A percentile compares a stretch with the other conserved stretches of the same genome.
Evolutionary conservation across 768 basidiomycete genomes (phyloP).

Genomic region (Mycena latifolia): DNA sequence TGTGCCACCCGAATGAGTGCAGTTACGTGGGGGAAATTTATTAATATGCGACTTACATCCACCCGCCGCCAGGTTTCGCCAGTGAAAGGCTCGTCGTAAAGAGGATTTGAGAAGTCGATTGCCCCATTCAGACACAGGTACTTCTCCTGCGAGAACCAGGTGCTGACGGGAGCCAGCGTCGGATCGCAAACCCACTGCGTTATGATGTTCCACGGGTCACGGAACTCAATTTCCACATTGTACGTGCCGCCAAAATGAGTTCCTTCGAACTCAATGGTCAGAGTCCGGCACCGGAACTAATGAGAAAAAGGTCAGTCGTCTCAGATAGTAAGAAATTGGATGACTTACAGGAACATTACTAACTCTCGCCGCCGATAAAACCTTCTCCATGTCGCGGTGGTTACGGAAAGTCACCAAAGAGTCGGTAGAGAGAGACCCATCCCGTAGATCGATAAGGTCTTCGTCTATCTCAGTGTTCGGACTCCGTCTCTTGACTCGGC

Average conservation of each 20-base stretch:
- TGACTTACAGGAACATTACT: conserved; percentile 19
- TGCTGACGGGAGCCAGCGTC: conserved; percentile 26
- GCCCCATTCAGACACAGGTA: neutral
- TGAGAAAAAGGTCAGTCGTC: neutral
- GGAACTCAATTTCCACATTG: conserved; percentile 15
- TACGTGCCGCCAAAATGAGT: conserved; percentile 5
- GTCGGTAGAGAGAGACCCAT: neutral
- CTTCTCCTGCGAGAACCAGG: conserved; percentile 13
- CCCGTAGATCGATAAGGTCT: conserved; percentile 17
- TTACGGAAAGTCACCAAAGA: conserved; percentile 20
- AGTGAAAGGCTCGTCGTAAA: neutral
- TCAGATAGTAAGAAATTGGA: neutral
- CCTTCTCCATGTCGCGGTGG: conserved; percentile 23
- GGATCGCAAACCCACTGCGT: conserved; percentile 25
- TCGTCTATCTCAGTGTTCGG: conserved; percentile 22
- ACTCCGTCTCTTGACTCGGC: conserved; percentile 2
- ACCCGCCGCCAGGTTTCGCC: neutral
- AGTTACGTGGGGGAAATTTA: neutral
- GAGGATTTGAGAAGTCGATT: neutral
- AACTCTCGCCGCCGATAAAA: conserved; percentile 18
- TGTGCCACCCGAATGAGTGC: neutral
- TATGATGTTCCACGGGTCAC: conserved; percentile 32
- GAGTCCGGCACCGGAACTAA: conserved; percentile 28
- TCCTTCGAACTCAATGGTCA: neutral
- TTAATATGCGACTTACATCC: neutral